Evolutionary conservation across 805 yeast genomes (phyloP), one percentile per base, ranked within the genome.

Genomic region (Candida suzukii): DNA sequence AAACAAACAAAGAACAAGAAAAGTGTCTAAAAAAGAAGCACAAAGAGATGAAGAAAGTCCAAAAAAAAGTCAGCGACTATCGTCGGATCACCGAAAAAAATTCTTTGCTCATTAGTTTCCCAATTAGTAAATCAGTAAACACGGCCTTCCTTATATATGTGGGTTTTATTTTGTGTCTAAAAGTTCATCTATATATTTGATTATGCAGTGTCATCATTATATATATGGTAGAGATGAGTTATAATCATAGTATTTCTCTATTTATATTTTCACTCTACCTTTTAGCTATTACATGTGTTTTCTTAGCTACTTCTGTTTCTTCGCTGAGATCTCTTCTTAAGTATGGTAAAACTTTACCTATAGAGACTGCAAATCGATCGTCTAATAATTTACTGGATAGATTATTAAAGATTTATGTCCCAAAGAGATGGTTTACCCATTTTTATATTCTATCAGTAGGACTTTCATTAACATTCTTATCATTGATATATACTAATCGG

Each of bases 351-450:
- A 70, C 76, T 0, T 45, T 60, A 30, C 34, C 35, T 14, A 21
- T 13, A 31, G 21, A 13, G 12, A 12, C 16, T 8, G n/a, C n/a
- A n/a, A n/a, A n/a, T n/a, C n/a, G n/a, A n/a, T 20, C 33, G 25
- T 14, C 7, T 11, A 9, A 13, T 17, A 12, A 9, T 28, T 2
- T 19, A 13, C 17, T 10, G 3, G 10, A 22, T 20, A 3, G 6
- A 10, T 2, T 17, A 20, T 17, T 33, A 16, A 9, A 20, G 1
- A 18, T 4, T 13, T 75, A 77, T 12, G 81, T 82, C 0, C 85
- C 88, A 0, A 83, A 81, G 52, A 47, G 68, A 12, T 76, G 71
- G 70, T 84, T 84, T 51, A 51, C 63, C 2, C 88, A 83, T 51
- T 84, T 78, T 49, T 84, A 84, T 67, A 1, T 22, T 56, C 0